Percentiles rank a stretch among this genome's conserved stretches.
Evolutionary conservation across 345 rosid genomes (phyloP).

Genomic region (Bretschneidera sinensis): DNA sequence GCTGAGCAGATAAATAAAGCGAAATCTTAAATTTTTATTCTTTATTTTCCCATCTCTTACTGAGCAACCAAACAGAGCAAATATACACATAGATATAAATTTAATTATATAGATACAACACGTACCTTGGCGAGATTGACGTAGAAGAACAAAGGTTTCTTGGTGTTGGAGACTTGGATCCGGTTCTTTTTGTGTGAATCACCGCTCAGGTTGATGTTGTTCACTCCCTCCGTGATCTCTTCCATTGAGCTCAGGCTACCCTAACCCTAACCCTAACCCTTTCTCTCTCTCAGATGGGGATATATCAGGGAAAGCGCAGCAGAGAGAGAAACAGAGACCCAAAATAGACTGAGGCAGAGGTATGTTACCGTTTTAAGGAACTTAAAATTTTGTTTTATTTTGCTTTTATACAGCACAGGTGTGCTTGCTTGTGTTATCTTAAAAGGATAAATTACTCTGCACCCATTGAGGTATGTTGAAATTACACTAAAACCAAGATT

Average conservation of each 20-base stretch:
- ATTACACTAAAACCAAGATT: too few species aligned
- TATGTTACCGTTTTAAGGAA: not conserved
- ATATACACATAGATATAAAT: not conserved
- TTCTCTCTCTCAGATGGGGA: conserved; percentile 4
- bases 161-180: conserved; percentile 92
- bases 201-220: conserved; percentile 42
- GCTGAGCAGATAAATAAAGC: conserved; percentile 3
- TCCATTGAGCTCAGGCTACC: conserved; percentile 38
- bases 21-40: not conserved
- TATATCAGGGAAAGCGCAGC: not conserved
- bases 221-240: conserved; percentile 66
- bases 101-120: not conserved
- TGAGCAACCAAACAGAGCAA: not conserved
- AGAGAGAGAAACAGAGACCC: not conserved
- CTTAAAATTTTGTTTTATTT: too few species aligned
- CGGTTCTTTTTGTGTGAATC: conserved; percentile 73
- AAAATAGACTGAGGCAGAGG: not conserved
- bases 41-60: too few species aligned
- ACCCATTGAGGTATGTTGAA: too few species aligned
- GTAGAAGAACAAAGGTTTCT: conserved; percentile 90
- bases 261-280: conserved; percentile 18
- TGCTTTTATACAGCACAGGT: too few species aligned
- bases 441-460: too few species aligned
- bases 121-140: conserved; percentile 94
- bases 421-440: too few species aligned